phyloP scores from a whole-genome alignment of 495 filamentous ascomycete species.

The Penicillium flavigenum region DNA sequence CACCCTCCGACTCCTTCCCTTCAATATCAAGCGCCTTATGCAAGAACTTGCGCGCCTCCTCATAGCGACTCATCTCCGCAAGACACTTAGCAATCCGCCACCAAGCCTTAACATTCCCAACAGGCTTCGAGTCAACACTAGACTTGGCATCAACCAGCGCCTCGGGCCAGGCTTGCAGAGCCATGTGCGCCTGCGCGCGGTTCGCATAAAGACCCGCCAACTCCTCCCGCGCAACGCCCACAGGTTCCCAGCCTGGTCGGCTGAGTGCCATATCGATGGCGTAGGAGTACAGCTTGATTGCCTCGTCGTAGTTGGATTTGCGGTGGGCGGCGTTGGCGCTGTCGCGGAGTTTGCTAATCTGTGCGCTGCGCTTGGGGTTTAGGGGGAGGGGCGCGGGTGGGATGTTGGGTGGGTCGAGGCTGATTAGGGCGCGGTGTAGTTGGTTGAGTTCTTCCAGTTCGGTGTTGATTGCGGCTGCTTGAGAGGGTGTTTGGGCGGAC shows the following conservation, averaged over 20 bases:
- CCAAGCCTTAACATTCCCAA: constrained; percentile 91
- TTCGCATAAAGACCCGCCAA: constrained; percentile 75
- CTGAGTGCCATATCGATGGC: constrained; percentile 84
- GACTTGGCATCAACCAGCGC: constrained; percentile 78
- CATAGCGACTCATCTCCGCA: constrained; percentile 83
- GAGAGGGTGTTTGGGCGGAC: constrained; percentile 32
- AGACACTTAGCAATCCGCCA: constrained; percentile 81
- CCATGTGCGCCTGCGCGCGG: constrained; percentile 88
- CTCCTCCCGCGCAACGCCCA: constrained; percentile 78
- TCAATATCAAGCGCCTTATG: constrained; percentile 77
- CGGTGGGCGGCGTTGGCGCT: constrained; percentile 78
- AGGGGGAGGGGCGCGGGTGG: constrained; percentile 1
- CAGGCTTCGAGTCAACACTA: constrained; percentile 84
- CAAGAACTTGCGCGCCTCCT: constrained; percentile 78
- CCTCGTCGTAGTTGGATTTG: constrained; percentile 70
- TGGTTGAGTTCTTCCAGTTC: constrained; percentile 71
- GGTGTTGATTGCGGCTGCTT: constrained; percentile 49
- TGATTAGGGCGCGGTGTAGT: constrained; percentile 70
- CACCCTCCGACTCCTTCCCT: constrained; percentile 61
- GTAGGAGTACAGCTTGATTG: constrained; percentile 74
- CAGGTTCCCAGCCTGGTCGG: constrained; percentile 84
- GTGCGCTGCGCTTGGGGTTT: constrained; percentile 73
- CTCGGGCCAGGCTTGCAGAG: constrained; percentile 73
- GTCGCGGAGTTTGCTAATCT: constrained; percentile 89
- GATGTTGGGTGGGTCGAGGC: constrained; percentile 37